Conservation (phyloP, 768 basidiomycete species). For the Tylopilus balloui region DNA sequence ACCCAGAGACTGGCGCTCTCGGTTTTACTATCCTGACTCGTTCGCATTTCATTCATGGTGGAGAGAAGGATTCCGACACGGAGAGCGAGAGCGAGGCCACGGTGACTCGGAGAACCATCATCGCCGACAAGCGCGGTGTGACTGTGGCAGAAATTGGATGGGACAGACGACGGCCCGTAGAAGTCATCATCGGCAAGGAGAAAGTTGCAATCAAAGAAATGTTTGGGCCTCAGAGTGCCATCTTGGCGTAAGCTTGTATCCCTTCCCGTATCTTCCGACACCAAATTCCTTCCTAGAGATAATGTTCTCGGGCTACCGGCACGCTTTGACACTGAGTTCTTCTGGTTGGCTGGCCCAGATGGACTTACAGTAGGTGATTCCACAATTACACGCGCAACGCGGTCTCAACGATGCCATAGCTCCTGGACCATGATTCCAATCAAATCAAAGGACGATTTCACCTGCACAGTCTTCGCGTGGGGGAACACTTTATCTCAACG, state of each 20-base stretch:
- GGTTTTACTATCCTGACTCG: conserved; percentile 49
- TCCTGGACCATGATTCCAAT: conserved; percentile 51
- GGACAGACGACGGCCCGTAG: conserved; percentile 48
- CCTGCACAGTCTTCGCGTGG: conserved; percentile 45
- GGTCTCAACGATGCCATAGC: conserved; percentile 29
- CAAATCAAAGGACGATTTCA: conserved; percentile 48
- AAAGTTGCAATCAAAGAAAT: conserved; percentile 49
- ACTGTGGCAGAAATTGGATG: conserved; percentile 47
- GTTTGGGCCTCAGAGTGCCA: conserved; percentile 52
- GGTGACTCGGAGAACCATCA: conserved; percentile 39
- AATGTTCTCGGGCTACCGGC: conserved; percentile 57
- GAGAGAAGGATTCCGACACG: conserved; percentile 27
- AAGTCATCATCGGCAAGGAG: conserved; percentile 49
- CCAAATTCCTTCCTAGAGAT: conserved; percentile 34
- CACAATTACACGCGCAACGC: background rate
- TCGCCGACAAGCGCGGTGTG: conserved; percentile 40
- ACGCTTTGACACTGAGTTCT: conserved; percentile 57
- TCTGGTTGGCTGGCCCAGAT: conserved; percentile 56
- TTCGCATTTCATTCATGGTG: conserved; percentile 28
- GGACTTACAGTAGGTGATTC: conserved; percentile 44
- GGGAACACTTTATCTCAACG: conserved; percentile 44
- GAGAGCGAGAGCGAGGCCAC: conserved; percentile 24
- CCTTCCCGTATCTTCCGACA: background rate
- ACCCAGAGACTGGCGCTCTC: conserved; percentile 46
- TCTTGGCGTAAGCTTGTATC: conserved; percentile 44